phyloP scores from a whole-genome alignment of 345 rosid genomes.

The Murraya koenigii region DNA sequence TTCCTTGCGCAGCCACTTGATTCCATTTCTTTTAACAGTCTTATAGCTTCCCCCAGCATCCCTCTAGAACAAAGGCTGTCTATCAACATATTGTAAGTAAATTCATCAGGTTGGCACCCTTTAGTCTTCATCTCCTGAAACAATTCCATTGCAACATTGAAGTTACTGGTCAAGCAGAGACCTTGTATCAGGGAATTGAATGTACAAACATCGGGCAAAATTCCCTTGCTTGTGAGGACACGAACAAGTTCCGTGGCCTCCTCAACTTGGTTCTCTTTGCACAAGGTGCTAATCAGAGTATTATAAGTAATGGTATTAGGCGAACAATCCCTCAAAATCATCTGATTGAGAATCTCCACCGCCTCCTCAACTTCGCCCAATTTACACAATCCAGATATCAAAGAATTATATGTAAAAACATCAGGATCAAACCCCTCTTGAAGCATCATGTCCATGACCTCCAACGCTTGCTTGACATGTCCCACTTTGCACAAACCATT shows the following conservation, averaged over 20 bases:
- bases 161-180: slow-evolving; percentile 58
- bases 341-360: slow-evolving; percentile 67
- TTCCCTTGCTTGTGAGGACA: slow-evolving; percentile 69
- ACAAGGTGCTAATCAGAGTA: slow-evolving; percentile 77
- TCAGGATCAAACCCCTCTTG: slow-evolving; percentile 84
- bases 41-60: slow-evolving; percentile 61
- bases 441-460: slow-evolving; percentile 87
- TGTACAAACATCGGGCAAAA: slow-evolving; percentile 62
- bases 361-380: slow-evolving; percentile 78
- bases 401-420: slow-evolving; percentile 68
- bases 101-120: slow-evolving; percentile 84
- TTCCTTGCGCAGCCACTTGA: slow-evolving; percentile 67
- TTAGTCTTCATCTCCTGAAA: slow-evolving; percentile 78
- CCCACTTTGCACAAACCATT: slow-evolving; percentile 79
- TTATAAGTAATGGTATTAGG: slow-evolving; percentile 88
- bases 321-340: slow-evolving; percentile 78
- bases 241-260: slow-evolving; percentile 71
- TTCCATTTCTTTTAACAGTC: slow-evolving; percentile 82
- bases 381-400: slow-evolving; percentile 85
- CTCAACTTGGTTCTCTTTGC: slow-evolving; percentile 79
- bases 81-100: slow-evolving; percentile 76
- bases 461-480: slow-evolving; percentile 76
- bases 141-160: slow-evolving; percentile 57
- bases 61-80: slow-evolving; percentile 71
- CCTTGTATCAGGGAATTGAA: slow-evolving; percentile 90